These are phyloP conservation scores for Agaricales sp. DNA, from an alignment of 1,284 basidiomycete species.

Conservation along the genomic window DNA sequence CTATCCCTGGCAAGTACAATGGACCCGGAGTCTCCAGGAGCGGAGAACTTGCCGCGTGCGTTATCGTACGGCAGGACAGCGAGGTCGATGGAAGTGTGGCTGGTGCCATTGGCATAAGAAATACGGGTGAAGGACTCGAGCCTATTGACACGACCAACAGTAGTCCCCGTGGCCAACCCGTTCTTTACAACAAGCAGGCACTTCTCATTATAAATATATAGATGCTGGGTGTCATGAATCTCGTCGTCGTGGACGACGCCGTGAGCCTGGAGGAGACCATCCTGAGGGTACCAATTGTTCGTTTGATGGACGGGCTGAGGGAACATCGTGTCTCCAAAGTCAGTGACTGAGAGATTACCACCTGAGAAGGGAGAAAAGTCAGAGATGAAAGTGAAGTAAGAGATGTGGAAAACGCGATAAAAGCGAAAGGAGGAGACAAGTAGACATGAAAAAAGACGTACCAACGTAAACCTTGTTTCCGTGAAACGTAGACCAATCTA, in stretches of 20 bases:
- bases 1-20: slow-evolving; percentile 18
- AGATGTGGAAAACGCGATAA: too few relatives aligned
- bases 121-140: not conserved
- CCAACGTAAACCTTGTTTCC: not conserved
- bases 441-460: not conserved
- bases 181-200: not conserved
- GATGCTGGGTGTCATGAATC: not conserved
- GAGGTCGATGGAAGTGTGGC: not conserved
- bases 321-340: slow-evolving; percentile 19
- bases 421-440: too few relatives aligned
- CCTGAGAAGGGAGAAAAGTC: not conserved
- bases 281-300: too few relatives aligned
- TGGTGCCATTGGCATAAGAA: not conserved
- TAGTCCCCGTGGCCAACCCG: not conserved
- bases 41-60: slow-evolving; percentile 18
- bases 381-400: not conserved
- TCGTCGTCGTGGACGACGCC: not conserved
- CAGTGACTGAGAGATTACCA: too few relatives aligned
- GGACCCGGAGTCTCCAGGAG: slow-evolving; percentile 24
- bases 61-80: not conserved
- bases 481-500: not conserved
- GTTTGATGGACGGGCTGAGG: slow-evolving; percentile 18
- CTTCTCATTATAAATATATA: not conserved
- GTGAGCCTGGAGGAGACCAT: too few relatives aligned
- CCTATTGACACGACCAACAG: not conserved